Evolutionary conservation across 768 basidiomycete genomes (phyloP), one percentile per base, ranked within the genome.

Genomic region (Boletellus ananas): DNA sequence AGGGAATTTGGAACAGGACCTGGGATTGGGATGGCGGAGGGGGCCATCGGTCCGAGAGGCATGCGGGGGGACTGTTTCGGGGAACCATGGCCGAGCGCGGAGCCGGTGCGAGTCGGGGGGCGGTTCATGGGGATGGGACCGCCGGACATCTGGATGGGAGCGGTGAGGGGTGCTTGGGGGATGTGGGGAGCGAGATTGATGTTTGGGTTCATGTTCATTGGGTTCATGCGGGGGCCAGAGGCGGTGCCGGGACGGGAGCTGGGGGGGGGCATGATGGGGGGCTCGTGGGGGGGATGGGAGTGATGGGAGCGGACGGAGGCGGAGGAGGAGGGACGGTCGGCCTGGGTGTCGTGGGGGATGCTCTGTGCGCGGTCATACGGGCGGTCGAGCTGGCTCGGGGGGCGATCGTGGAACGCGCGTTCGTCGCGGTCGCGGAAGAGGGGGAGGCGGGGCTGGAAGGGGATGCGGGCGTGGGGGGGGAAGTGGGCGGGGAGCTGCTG

Each of bases 1-100:
- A 29, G 29, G 9, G 29, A 6, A 29, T 38, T 38, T 9, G 29
- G 29, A 20, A 38, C 21, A 21, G 18, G 18, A 11, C 18, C 17
- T 8, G 36, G 40, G 40, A 7, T 14, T 13, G 39, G 20, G 21
- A 40, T 4, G 42, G 17, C 29, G 23, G 42, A 33, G 14, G 17
- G 6, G 6, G n/a, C n/a, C 51, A 64, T 59, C 0, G 44, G 49
- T 1, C 56, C 57, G 42, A 61, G 43, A n/a, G 52, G 18, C 56
- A 61, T 34, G 21, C 63, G 57, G 1, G 66, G 66, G 0, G 66
- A 62, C 1, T 67, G 64, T 41, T 64, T 67, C 9, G 66, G 67
- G 14, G 66, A 67, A 11, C 43, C 45, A n/a, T 55, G 57, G 6
- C 63, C 59, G 35, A 51, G 58, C 0, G 66, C 64, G n/a, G 65